Base-by-base conservation (phyloP, 768 basidiomycete species). In the Sporobolomyces phaffii region DNA sequence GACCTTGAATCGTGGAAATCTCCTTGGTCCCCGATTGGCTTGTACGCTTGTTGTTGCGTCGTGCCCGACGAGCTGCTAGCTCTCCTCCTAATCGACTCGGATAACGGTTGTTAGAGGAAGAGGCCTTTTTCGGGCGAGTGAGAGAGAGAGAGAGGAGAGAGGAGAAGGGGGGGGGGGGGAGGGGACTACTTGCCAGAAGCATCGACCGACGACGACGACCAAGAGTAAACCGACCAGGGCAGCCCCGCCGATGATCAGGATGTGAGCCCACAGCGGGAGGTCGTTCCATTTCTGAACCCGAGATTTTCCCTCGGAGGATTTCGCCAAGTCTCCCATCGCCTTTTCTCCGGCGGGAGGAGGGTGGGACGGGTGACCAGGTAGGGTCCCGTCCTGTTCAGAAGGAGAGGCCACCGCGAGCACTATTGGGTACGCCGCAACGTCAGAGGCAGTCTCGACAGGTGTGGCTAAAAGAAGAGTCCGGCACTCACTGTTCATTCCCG, bases 151-250 rank as follows among this genome's bases (percentile, higher is more conserved):
- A 2, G 6, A 14, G 20, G 15, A n/a, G 26, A 24, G 8, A 34
- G 44, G 26, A 11, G 5, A 17, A 5, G 31, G n/a, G 10, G 28
- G 45, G 1, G 17, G 11, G 8, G 36, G 5, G 36, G 5, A 40
- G 29, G 33, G 11, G 33, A 24, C 3, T 10, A 14, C 66, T 14
- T 9, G 51, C 66, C 66, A 68, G 43, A 57, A 36, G 29, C 61
- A 68, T 20, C 56, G 56, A 3, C 56, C 66, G 34, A 68, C 24
- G 22, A 68, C 36, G 18, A 68, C 61, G 8, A 68, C 22, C 10
- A 68, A 36, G n/a, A n/a, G n/a, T n/a, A 6, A 18, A 24, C 65
- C n/a, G 13, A 63, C 66, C 2, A 68, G 26, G 5, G 43, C 66
- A 10, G 22, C 54, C 1, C 48, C 65, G 26, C 56, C 36, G 41